phyloP scores from a whole-genome alignment of 192 early-diverging fungal genomes.

The Rhizoclosmatium globosum region DNA sequence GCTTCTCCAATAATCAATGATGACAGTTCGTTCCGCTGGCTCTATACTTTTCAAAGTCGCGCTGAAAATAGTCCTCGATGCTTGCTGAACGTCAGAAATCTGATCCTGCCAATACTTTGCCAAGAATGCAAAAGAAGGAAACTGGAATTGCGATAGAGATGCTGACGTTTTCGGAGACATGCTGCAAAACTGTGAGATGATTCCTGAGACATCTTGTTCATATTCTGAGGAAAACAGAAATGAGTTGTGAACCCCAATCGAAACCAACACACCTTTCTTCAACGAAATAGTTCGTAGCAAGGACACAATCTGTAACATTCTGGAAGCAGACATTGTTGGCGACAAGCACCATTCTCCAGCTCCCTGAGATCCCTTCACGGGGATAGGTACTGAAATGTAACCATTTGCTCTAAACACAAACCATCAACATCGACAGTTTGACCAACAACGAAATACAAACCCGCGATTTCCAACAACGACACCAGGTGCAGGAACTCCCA shows the following conservation, averaged over 20 bases:
- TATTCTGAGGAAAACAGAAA: slow-evolving; percentile 42
- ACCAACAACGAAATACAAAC: slow-evolving; percentile 16
- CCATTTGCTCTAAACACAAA: slow-evolving; percentile 64
- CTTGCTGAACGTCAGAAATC: slow-evolving; percentile 70
- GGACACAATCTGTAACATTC: slow-evolving; percentile 71
- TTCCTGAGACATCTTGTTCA: slow-evolving; percentile 48
- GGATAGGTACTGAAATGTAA: slow-evolving; percentile 68
- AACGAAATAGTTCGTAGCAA: slow-evolving; percentile 59
- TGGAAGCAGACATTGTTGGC: slow-evolving; percentile 67
- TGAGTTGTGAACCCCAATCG: not conserved
- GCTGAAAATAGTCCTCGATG: slow-evolving; percentile 67
- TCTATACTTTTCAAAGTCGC: slow-evolving; percentile 60
- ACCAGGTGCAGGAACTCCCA: not conserved
- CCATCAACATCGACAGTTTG: not conserved
- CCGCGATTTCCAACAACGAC: slow-evolving; percentile 25
- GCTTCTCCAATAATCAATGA: slow-evolving; percentile 75
- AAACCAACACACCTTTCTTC: slow-evolving; percentile 49
- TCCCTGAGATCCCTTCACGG: slow-evolving; percentile 36
- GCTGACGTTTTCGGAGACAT: not conserved
- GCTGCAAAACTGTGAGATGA: slow-evolving; percentile 57
- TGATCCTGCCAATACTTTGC: slow-evolving; percentile 89
- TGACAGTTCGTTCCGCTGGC: slow-evolving; percentile 52
- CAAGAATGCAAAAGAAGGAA: slow-evolving; percentile 75
- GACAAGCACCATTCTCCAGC: slow-evolving; percentile 67
- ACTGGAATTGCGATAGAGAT: slow-evolving; percentile 45